Conservation (phyloP, 306 rosid genomes). For the Begonia peltatifolia region DNA sequence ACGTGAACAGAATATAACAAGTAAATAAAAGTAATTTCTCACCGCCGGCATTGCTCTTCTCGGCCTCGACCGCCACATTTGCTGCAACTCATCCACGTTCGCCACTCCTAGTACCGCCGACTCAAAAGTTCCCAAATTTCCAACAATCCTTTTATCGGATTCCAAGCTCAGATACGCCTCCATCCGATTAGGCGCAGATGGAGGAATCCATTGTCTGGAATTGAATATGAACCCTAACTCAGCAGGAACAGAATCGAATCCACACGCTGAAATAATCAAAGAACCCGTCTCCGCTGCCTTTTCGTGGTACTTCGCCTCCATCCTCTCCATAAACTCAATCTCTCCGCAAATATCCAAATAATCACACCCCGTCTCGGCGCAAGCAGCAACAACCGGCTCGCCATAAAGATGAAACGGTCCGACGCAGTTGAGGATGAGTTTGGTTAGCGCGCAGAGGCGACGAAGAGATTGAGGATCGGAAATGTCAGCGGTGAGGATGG, state of each 20-base stretch:
- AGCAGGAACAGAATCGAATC: conserved; percentile 88
- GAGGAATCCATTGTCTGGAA: conserved; percentile 50
- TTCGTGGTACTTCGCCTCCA: conserved; percentile 37
- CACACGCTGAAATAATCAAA: conserved; percentile 74
- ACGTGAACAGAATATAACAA: no score
- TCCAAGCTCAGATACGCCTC: conserved; percentile 63
- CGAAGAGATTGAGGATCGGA: conserved; percentile 45
- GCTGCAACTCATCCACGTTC: conserved; percentile 37
- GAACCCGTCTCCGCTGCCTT: conserved; percentile 29
- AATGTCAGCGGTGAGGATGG: conserved; percentile 49
- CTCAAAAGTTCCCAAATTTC: conserved; percentile 62
- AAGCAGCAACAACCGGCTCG: conserved; percentile 59
- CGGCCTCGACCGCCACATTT: conserved; percentile 60
- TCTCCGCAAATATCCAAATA: conserved; percentile 83
- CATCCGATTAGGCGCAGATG: conserved; percentile 33
- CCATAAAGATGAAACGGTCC: conserved; percentile 89
- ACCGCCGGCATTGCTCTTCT: conserved; percentile 60
- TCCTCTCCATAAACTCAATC: conserved; percentile 77
- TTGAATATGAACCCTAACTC: conserved; percentile 71
- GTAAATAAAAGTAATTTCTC: conserved; percentile 1
- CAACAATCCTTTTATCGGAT: conserved; percentile 49
- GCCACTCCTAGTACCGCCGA: conserved; percentile 69
- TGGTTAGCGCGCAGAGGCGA: conserved; percentile 43
- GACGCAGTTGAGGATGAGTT: conserved; percentile 74
- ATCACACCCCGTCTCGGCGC: conserved; percentile 54